Conservation (phyloP, 768 basidiomycete genomes). For the Auricularia sp. region DNA sequence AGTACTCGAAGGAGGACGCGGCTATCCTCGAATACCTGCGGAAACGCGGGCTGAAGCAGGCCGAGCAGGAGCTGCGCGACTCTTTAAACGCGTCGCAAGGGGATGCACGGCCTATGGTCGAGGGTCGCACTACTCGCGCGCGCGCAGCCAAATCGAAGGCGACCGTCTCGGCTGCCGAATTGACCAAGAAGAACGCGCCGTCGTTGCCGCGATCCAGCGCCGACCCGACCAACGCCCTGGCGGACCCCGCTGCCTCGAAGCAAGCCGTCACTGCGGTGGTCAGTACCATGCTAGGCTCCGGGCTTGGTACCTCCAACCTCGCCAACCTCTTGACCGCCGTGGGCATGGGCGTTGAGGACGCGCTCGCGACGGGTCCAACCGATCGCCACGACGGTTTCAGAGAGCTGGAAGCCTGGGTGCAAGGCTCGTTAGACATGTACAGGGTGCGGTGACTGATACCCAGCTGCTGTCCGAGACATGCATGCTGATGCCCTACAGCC, state of each 20-base stretch:
- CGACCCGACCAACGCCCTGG: background rate
- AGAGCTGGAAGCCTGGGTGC: constrained; percentile 81
- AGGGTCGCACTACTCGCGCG: background rate
- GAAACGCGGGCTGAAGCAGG: constrained; percentile 32
- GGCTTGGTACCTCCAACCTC: constrained; percentile 59
- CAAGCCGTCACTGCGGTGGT: constrained; percentile 36
- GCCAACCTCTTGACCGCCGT: constrained; percentile 55
- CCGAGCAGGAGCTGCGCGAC: constrained; percentile 35
- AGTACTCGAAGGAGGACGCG: constrained; percentile 24
- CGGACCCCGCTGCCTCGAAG: constrained; percentile 1
- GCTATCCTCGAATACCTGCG: constrained; percentile 41
- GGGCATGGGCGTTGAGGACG: constrained; percentile 74
- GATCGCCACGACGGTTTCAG: constrained; percentile 80
- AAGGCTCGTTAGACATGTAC: constrained; percentile 87
- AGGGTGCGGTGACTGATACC: constrained; percentile 37
- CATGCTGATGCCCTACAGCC: constrained; percentile 38
- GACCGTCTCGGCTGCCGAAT: constrained; percentile 33
- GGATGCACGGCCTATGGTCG: constrained; percentile 14
- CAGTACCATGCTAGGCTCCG: constrained; percentile 56
- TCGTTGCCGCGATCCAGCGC: constrained; percentile 27
- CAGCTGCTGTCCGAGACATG: background rate
- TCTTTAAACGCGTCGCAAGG: constrained; percentile 27
- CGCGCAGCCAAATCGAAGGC: constrained; percentile 15
- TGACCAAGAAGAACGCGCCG: constrained; percentile 33
- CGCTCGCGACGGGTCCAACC: constrained; percentile 68